Conservation (phyloP, 805 yeast species). For the Candida ulmi region DNA sequence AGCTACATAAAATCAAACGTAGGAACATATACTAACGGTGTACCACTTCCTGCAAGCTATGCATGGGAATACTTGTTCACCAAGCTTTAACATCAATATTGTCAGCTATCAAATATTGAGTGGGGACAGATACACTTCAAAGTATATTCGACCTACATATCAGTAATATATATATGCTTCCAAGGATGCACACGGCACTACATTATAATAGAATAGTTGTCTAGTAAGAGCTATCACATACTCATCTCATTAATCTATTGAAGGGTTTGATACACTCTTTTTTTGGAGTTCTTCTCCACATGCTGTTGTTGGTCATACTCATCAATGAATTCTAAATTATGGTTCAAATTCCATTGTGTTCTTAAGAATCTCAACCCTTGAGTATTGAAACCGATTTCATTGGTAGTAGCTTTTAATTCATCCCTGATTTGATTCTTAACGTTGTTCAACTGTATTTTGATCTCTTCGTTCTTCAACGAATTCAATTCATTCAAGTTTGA, state of each 20-base stretch:
- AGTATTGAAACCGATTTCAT: constrained; percentile 74
- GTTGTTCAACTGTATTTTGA: constrained; percentile 58
- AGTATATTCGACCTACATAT: too few species aligned
- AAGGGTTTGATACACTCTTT: constrained; percentile 67
- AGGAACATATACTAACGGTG: too few species aligned
- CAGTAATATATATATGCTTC: too few species aligned
- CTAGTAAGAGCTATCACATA: too few species aligned
- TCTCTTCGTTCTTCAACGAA: constrained; percentile 53
- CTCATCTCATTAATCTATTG: constrained; percentile 3
- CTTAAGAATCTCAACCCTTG: constrained; percentile 74
- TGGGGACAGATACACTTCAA: too few species aligned
- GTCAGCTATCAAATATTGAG: too few species aligned
- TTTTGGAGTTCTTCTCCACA: constrained; percentile 52
- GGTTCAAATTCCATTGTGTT: constrained; percentile 74
- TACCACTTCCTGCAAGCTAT: too few species aligned
- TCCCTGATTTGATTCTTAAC: constrained; percentile 59
- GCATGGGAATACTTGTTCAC: too few species aligned
- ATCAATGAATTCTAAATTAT: constrained; percentile 69
- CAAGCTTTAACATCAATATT: too few species aligned
- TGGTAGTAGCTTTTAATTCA: constrained; percentile 44
- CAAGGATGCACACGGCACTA: too few species aligned
- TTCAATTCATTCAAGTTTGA: constrained; percentile 77
- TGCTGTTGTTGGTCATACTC: constrained; percentile 50
- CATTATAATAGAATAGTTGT: too few species aligned
- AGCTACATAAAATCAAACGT: too few species aligned